Evolutionary conservation across 2,329 filamentous ascomycete species (phyloP).

Genomic region (Fusarium praegraminearum): DNA sequence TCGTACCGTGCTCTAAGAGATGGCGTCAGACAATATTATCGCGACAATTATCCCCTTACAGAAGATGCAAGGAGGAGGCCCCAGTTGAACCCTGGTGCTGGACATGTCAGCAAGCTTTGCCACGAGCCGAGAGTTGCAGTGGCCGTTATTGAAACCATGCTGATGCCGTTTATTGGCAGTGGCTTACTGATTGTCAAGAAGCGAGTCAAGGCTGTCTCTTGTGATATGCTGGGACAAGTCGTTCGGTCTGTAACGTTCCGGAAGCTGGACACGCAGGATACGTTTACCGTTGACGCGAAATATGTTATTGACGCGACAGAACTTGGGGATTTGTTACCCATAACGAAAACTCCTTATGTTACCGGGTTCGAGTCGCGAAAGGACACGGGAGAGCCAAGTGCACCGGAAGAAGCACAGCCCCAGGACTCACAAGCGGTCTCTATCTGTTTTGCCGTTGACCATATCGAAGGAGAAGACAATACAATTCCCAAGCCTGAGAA

Average conservation of each 20-base stretch:
- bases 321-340: slow-evolving; percentile 35
- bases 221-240: slow-evolving; percentile 30
- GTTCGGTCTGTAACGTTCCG: slow-evolving; percentile 21
- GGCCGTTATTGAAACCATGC: slow-evolving; percentile 46
- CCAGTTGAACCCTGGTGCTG: slow-evolving; percentile 46
- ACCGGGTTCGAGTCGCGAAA: slow-evolving; percentile 45
- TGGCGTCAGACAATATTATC: slow-evolving; percentile 45
- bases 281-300: slow-evolving; percentile 21
- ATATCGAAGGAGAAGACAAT: slow-evolving; percentile 45
- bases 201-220: slow-evolving; percentile 35
- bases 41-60: slow-evolving; percentile 45
- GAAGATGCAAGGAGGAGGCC: slow-evolving; percentile 43
- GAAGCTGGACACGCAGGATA: background rate
- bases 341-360: slow-evolving; percentile 44
- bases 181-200: slow-evolving; percentile 42
- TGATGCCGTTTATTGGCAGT: slow-evolving; percentile 44
- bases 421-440: slow-evolving; percentile 47
- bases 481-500: slow-evolving; percentile 39
- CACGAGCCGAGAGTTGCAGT: slow-evolving; percentile 48
- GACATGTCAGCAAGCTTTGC: slow-evolving; percentile 48
- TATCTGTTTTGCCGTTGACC: slow-evolving; percentile 49
- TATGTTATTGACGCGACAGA: slow-evolving; percentile 39
- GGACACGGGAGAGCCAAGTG: slow-evolving; percentile 47
- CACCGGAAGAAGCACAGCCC: slow-evolving; percentile 44
- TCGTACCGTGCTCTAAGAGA: slow-evolving; percentile 45